Percentiles rank a stretch among this genome's conserved stretches.
phyloP scores from a whole-genome alignment of 2,329 filamentous ascomycete species.

The Pseudocercospora ulei region DNA sequence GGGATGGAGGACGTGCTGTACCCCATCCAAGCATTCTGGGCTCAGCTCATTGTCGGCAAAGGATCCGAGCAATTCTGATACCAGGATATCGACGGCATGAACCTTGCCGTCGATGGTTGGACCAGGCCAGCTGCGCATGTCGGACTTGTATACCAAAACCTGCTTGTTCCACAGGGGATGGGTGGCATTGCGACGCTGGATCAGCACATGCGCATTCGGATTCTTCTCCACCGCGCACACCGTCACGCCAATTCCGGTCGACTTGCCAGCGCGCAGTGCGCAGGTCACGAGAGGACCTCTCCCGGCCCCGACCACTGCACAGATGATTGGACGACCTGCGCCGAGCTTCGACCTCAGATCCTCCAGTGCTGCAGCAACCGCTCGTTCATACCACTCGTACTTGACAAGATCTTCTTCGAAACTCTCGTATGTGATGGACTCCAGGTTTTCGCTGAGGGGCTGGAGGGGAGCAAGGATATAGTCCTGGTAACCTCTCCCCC shows the following conservation, averaged over 20 bases:
- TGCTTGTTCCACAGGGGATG: conserved; percentile 59
- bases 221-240: conserved; percentile 97
- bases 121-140: conserved; percentile 95
- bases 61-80: conserved; percentile 87
- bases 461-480: conserved; percentile 93
- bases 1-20: conserved; percentile 76
- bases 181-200: conserved; percentile 73
- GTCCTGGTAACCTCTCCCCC: conserved; percentile 71
- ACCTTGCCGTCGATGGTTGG: conserved; percentile 50
- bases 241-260: conserved; percentile 66
- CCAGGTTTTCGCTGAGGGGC: conserved; percentile 88
- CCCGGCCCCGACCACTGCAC: conserved; percentile 88
- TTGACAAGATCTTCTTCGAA: conserved; percentile 98
- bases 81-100: conserved; percentile 75
- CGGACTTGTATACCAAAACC: conserved; percentile 84
- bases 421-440: conserved; percentile 95
- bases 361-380: conserved; percentile 66
- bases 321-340: conserved; percentile 60
- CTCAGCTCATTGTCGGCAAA: conserved; percentile 97
- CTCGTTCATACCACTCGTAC: conserved; percentile 88
- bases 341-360: conserved; percentile 76
- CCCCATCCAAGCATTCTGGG: conserved; percentile 90
- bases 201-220: conserved; percentile 88
- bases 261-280: conserved; percentile 67
- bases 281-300: conserved; percentile 85